Percentiles rank a stretch among this genome's conserved stretches.
Conservation (phyloP, 345 rosid genomes). For the Gynandropsis gynandra region DNA sequence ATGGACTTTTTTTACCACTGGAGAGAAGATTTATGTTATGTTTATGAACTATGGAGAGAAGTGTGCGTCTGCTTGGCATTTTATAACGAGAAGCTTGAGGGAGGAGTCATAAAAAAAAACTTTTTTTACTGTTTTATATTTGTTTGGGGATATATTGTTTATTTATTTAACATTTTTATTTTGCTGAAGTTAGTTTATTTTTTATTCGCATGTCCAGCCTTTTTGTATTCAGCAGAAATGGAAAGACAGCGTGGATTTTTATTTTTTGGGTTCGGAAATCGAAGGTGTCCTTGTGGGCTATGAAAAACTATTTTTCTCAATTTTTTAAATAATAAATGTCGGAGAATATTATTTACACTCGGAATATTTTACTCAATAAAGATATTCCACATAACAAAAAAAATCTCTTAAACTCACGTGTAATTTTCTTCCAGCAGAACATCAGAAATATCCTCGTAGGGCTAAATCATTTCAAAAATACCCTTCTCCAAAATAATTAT, state of each 20-base stretch:
- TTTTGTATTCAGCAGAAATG: conserved; percentile 27
- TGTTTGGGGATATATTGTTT: not conserved
- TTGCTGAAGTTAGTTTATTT: not conserved
- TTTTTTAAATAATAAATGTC: too few species aligned
- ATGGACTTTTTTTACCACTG: too few species aligned
- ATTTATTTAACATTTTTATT: not conserved
- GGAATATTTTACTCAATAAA: too few species aligned
- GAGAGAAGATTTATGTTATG: conserved; percentile 8
- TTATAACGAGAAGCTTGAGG: conserved; percentile 24
- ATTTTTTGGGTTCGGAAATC: conserved; percentile 27
- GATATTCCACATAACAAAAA: too few species aligned
- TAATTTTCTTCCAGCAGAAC: too few species aligned
- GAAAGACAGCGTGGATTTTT: conserved; percentile 33
- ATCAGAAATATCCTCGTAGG: too few species aligned
- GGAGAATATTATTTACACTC: too few species aligned
- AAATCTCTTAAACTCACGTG: too few species aligned
- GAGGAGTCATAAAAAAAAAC: not conserved
- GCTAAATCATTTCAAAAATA: too few species aligned
- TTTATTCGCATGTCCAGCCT: conserved; percentile 15
- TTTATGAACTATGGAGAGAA: conserved; percentile 18
- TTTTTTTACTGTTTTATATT: not conserved
- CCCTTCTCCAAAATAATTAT: too few species aligned
- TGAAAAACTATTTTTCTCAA: conserved; percentile 15
- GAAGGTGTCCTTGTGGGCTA: conserved; percentile 24
- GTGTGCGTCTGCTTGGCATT: conserved; percentile 22